phyloP scores from a whole-genome alignment of 768 basidiomycete species.

The Tricholoma hemisulphureum region DNA sequence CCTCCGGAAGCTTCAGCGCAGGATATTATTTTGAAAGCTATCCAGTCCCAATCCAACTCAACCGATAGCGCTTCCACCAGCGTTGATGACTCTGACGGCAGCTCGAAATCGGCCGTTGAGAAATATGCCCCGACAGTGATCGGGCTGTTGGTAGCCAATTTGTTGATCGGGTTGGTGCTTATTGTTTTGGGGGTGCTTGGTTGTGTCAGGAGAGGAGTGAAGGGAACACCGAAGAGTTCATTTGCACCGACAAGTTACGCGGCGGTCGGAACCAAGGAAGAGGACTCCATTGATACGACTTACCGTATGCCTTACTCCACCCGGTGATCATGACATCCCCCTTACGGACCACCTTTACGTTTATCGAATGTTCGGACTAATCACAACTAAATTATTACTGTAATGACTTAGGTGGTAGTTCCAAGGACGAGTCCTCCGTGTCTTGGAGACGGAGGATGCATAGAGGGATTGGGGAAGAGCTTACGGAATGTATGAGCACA shows the following conservation, averaged over 20 bases:
- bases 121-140: constrained; percentile 27
- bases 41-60: constrained; percentile 9
- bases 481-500: too few species aligned
- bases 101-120: constrained; percentile 12
- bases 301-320: neutral
- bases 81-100: constrained; percentile 9
- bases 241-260: neutral
- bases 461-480: too few species aligned
- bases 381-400: neutral
- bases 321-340: neutral
- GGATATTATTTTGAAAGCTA: constrained; percentile 15
- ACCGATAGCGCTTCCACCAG: constrained; percentile 3
- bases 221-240: neutral
- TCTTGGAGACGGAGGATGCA: too few species aligned
- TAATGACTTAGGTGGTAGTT: too few species aligned
- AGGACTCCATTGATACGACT: neutral
- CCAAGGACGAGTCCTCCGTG: too few species aligned
- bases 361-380: neutral
- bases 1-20: constrained; percentile 28
- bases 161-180: constrained; percentile 24
- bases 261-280: constrained; percentile 1
- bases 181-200: constrained; percentile 23
- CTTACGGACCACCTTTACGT: too few species aligned
- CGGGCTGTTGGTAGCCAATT: constrained; percentile 26
- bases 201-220: constrained; percentile 23